Evolutionary conservation across 169 alveolate species (phyloP), one percentile per base, ranked within the genome.

Genomic region (Eimeria tenella): DNA sequence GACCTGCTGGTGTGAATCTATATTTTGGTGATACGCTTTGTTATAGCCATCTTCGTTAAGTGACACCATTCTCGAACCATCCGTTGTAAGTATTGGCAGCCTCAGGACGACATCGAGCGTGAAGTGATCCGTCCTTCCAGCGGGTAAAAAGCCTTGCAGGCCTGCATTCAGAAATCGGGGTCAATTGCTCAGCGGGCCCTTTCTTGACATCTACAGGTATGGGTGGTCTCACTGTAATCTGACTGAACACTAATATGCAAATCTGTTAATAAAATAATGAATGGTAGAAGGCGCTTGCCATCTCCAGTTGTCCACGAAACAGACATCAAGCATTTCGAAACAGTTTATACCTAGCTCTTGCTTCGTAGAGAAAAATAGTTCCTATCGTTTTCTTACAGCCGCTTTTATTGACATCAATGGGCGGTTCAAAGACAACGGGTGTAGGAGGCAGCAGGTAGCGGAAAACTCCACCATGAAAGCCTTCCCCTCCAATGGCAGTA

Each of bases 381-480:
- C 60, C 56, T 53, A 55, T 21, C 15, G 63, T 9, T n/a, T 53
- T 52, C 90, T 56, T 60, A 83, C 90, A 83, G 13, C 90, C 90
- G 90, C 90, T 83, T 60, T 83, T 58, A 42, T 58, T 83, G 62
- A 83, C 62, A 17, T 83, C 90, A 42, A 83, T 83, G 52, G 90
- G 90, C 2, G 90, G 90, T 11, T 83, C 90, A 60, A 83, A 83
- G 49, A 83, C 62, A 31, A 83, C 3, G n/a, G 90, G 90, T 21
- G 90, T 83, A 25, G 90, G 77, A 31, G 90, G 90, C 90, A 83
- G 65, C 7, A 83, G 90, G 50, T 58, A 83, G 15, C 90, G 55
- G 58, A 52, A 83, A 4, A 56, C 90, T 56, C 60, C 62, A 0
- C 31, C 77, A n/a, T 42, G 42, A 25, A 58, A 10, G 49, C 77